phyloP scores from a whole-genome alignment of 768 basidiomycete species.

The Mycena epipterygia region DNA sequence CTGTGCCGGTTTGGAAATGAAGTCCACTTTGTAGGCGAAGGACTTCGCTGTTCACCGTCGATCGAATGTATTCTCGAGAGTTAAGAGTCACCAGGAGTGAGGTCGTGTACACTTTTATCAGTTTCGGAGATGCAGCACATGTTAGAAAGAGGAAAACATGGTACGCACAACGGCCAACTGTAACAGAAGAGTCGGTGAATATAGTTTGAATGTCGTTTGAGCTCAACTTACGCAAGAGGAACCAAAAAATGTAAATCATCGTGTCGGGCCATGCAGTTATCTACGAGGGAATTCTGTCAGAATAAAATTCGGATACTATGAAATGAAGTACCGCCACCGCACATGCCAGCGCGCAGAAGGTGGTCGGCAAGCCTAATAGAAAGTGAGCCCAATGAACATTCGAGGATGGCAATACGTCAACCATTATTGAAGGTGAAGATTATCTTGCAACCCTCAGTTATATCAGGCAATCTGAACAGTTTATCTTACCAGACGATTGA shows the following conservation, averaged over 20 bases:
- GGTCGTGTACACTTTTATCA: conserved; percentile 14
- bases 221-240: conserved; percentile 9
- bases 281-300: neutral
- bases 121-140: neutral
- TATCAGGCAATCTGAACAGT: neutral
- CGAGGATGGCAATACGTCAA: neutral
- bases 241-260: conserved; percentile 9
- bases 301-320: neutral
- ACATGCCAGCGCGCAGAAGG: neutral
- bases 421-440: conserved; percentile 10
- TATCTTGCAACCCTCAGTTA: neutral
- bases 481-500: conserved; percentile 19
- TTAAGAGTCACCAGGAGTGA: conserved; percentile 19
- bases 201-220: neutral
- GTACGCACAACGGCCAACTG: neutral
- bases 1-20: neutral
- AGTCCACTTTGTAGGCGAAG: neutral
- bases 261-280: neutral
- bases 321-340: neutral
- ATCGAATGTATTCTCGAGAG: conserved; percentile 12
- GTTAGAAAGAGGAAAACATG: neutral
- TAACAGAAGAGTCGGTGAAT: neutral
- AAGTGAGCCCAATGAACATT: neutral
- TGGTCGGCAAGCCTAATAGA: neutral
- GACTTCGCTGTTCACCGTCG: neutral